Conservation (phyloP, 805 yeast genomes). For the Naumovozyma baii region DNA sequence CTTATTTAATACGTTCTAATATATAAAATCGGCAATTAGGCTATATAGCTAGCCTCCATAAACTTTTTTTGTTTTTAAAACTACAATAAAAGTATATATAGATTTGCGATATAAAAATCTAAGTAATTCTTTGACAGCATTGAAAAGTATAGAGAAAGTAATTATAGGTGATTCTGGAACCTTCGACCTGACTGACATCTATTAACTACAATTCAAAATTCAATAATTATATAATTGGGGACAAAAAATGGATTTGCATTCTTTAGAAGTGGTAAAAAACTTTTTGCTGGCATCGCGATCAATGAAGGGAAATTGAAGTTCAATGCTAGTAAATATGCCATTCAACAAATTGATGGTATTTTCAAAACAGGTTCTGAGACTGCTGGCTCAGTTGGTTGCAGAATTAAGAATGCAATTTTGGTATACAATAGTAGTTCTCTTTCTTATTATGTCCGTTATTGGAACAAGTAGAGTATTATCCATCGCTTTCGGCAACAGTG, state of each 20-base stretch:
- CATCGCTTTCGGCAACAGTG: conserved; percentile 4
- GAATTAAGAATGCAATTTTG: conserved; percentile 33
- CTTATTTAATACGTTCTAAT: too few relatives aligned
- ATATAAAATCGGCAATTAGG: too few relatives aligned
- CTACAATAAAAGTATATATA: too few relatives aligned
- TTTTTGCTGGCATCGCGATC: conserved; percentile 20
- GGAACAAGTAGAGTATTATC: conserved; percentile 21
- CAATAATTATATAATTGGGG: conserved; percentile 25
- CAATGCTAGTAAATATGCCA: conserved; percentile 25
- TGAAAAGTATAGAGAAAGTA: too few relatives aligned
- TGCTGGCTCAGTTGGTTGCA: conserved; percentile 30
- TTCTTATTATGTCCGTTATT: conserved; percentile 30
- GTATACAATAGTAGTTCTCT: conserved; percentile 26
- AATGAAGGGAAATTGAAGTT: conserved; percentile 29
- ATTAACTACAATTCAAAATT: conserved; percentile 5
- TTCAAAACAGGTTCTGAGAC: conserved; percentile 16
- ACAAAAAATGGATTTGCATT: conserved; percentile 12
- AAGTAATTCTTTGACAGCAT: too few relatives aligned
- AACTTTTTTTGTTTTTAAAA: too few relatives aligned
- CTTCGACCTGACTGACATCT: background rate
- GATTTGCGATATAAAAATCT: too few relatives aligned
- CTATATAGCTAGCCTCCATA: too few relatives aligned
- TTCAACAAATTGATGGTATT: conserved; percentile 19
- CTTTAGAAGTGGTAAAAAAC: conserved; percentile 10
- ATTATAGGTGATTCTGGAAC: background rate